Percentiles rank a stretch among this genome's conserved stretches.
Conservation (phyloP, 495 filamentous ascomycete genomes). For the Penicillium psychrofluorescens region DNA sequence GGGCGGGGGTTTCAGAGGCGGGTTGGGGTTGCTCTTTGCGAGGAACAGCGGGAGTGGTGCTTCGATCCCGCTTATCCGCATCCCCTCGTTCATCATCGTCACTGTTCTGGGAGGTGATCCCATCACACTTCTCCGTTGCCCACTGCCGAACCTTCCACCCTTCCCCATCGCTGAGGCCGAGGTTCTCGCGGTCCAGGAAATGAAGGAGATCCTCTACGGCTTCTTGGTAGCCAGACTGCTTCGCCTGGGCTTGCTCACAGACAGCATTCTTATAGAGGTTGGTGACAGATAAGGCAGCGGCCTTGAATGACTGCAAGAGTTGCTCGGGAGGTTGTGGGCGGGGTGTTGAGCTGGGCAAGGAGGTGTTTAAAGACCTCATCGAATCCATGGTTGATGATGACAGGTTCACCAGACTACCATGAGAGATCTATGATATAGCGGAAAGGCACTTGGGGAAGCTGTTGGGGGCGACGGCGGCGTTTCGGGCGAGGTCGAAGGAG, state of each 20-base stretch:
- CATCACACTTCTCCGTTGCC: conserved; percentile 72
- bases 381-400: conserved; percentile 51
- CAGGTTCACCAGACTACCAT: no score
- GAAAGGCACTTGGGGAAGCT: background rate
- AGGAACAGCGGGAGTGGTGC: conserved; percentile 54
- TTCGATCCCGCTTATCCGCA: conserved; percentile 43
- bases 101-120: conserved; percentile 50
- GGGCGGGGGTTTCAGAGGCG: conserved; percentile 22
- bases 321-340: conserved; percentile 63
- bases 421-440: background rate
- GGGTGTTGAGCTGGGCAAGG: conserved; percentile 48
- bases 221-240: conserved; percentile 81
- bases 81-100: conserved; percentile 63
- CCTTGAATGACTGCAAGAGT: conserved; percentile 81
- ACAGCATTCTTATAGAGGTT: conserved; percentile 91
- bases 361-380: conserved; percentile 66
- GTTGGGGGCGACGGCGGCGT: background rate
- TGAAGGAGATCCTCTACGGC: conserved; percentile 81
- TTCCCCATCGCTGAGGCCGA: conserved; percentile 72
- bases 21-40: conserved; percentile 41
- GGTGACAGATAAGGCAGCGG: conserved; percentile 88
- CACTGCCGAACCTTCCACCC: conserved; percentile 76
- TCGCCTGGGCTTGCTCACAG: conserved; percentile 63
- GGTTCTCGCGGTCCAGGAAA: conserved; percentile 74
- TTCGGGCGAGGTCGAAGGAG: background rate